phyloP scores from a whole-genome alignment of 306 rosid genomes.

The Malus asiatica region DNA sequence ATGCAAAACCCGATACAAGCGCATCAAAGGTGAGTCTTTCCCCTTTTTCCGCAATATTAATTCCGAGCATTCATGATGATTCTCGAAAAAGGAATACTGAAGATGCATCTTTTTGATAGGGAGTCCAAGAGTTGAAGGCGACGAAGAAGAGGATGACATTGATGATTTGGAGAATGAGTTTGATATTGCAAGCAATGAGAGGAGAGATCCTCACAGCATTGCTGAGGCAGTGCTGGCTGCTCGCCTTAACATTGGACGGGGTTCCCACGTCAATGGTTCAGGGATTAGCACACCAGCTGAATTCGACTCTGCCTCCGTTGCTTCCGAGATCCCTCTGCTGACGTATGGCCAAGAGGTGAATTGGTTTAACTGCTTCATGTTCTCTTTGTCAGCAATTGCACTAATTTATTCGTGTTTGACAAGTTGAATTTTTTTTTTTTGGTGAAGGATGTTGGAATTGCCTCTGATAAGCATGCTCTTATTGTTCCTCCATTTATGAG shows the following conservation, averaged over 20 bases:
- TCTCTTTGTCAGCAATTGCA: neutral
- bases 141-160: slow-evolving; percentile 77
- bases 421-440: slow-evolving; percentile 9
- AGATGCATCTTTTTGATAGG: slow-evolving; percentile 32
- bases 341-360: slow-evolving; percentile 70
- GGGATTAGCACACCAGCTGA: slow-evolving; percentile 47
- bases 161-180: slow-evolving; percentile 88
- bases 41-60: neutral
- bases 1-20: slow-evolving; percentile 85
- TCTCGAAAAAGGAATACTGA: neutral
- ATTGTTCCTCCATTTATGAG: slow-evolving; percentile 65
- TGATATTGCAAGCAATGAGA: slow-evolving; percentile 50
- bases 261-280: slow-evolving; percentile 37
- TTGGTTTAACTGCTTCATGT: slow-evolving; percentile 3
- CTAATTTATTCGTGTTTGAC: slow-evolving; percentile 12
- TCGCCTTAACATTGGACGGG: slow-evolving; percentile 48
- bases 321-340: slow-evolving; percentile 59
- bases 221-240: slow-evolving; percentile 57
- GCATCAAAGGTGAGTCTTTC: slow-evolving; percentile 51
- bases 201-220: slow-evolving; percentile 39
- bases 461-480: slow-evolving; percentile 82
- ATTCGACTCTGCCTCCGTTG: slow-evolving; percentile 48
- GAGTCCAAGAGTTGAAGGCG: slow-evolving; percentile 82
- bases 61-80: neutral
- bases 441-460: slow-evolving; percentile 66